Conservation (phyloP, 2,329 filamentous ascomycete genomes). For the Colletotrichum sojae region DNA sequence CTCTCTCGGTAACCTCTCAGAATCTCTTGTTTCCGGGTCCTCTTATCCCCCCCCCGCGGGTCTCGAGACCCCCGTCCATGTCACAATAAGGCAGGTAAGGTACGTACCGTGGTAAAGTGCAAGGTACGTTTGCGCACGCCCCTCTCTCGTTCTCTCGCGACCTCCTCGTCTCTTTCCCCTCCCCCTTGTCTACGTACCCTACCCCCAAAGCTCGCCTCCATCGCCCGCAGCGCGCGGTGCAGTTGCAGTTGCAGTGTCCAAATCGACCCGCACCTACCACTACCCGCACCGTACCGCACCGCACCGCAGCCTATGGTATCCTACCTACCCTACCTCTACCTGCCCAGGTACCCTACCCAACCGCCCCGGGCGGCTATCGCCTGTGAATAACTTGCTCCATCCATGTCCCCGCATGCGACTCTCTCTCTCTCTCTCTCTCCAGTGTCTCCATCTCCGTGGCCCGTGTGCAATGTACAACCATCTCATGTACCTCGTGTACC, state of each 20-base stretch:
- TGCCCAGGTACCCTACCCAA: background rate
- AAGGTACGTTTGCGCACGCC: conserved; percentile 16
- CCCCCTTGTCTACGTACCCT: background rate
- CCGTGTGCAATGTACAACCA: conserved; percentile 30
- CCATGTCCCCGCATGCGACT: conserved; percentile 39
- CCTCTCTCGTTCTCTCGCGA: conserved; percentile 4
- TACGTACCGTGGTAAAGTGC: background rate
- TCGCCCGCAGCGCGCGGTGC: conserved; percentile 19
- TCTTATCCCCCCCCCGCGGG: background rate
- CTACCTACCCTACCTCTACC: no score
- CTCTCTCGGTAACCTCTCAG: conserved; percentile 24
- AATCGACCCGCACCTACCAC: conserved; percentile 37
- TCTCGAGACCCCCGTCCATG: conserved; percentile 21
- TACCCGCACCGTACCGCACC: conserved; percentile 24
- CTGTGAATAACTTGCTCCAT: conserved; percentile 35
- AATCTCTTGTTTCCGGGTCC: conserved; percentile 9
- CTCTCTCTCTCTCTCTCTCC: background rate
- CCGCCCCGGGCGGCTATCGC: conserved; percentile 41
- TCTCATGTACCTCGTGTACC: conserved; percentile 36
- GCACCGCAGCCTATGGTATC: background rate
- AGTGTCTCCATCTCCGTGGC: conserved; percentile 3
- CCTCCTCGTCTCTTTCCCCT: background rate
- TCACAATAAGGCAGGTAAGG: background rate
- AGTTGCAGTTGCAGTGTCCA: conserved; percentile 14
- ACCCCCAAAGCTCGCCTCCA: conserved; percentile 18